Evolutionary conservation across 2,329 filamentous ascomycete species (phyloP).

Genomic region (Aspergillus novoparasiticus): DNA sequence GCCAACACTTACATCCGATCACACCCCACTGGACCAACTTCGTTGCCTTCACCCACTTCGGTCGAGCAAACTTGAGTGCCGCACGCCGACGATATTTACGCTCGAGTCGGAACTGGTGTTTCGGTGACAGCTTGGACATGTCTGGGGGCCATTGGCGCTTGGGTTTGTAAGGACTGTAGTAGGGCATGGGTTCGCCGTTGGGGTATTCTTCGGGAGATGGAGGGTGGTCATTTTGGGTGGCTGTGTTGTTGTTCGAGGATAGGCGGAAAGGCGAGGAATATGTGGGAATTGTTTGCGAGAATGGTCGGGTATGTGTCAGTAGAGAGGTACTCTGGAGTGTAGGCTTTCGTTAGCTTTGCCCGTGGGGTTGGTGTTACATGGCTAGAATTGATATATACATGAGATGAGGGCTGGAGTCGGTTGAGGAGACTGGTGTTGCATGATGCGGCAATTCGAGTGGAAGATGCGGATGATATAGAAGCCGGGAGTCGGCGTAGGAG

Average conservation of each 20-base stretch:
- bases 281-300: conserved; percentile 9
- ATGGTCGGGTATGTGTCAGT: conserved; percentile 1
- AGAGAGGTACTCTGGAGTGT: background rate
- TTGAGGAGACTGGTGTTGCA: background rate
- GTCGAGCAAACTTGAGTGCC: conserved; percentile 62
- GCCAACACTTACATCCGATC: conserved; percentile 49
- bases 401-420: background rate
- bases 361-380: background rate
- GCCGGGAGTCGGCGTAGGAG: conserved; percentile 1
- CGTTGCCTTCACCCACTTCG: conserved; percentile 59
- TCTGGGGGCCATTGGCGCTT: conserved; percentile 68
- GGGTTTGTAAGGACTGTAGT: conserved; percentile 60
- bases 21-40: conserved; percentile 60
- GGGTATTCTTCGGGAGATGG: conserved; percentile 9
- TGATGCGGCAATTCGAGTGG: background rate
- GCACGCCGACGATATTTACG: conserved; percentile 64
- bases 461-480: background rate
- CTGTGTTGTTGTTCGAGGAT: conserved; percentile 19
- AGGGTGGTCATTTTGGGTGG: conserved; percentile 8
- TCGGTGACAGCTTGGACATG: conserved; percentile 62
- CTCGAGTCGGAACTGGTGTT: conserved; percentile 69
- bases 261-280: conserved; percentile 21
- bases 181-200: conserved; percentile 28
- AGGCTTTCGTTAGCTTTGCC: background rate
- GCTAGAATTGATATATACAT: background rate